Evolutionary conservation across 306 rosid species (phyloP).

Genomic region (Carpinus fangiana): DNA sequence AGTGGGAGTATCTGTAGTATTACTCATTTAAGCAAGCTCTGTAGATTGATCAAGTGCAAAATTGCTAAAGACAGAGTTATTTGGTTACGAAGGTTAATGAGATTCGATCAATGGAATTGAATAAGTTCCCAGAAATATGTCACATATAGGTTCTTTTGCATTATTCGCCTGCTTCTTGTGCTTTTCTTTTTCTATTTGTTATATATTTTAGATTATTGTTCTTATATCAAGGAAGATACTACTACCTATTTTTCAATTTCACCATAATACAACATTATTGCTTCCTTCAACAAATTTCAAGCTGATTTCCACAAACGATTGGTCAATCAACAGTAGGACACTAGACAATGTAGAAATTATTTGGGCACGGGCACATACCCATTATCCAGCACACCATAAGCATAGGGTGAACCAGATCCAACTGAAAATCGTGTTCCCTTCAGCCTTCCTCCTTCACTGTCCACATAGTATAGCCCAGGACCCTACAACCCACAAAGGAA

Average conservation of each 20-base stretch:
- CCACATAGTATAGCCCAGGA: slow-evolving; percentile 92
- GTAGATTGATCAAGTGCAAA: background rate
- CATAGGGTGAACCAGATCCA: slow-evolving; percentile 98
- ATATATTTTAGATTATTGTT: background rate
- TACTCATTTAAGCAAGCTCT: background rate
- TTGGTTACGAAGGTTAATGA: background rate
- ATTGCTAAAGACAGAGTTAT: background rate
- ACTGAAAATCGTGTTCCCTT: slow-evolving; percentile 93
- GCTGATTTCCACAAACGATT: background rate
- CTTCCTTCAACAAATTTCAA: slow-evolving; percentile 5
- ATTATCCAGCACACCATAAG: slow-evolving; percentile 88
- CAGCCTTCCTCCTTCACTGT: slow-evolving; percentile 97
- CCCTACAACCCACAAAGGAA: slow-evolving; percentile 49
- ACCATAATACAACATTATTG: background rate
- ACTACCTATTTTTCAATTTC: background rate
- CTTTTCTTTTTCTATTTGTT: background rate
- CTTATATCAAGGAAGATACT: background rate
- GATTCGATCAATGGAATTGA: no score
- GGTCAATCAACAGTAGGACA: background rate
- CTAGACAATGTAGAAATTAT: background rate
- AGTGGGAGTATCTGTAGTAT: no score
- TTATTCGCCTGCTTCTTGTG: background rate
- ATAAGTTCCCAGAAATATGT: no score
- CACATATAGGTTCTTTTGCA: no score
- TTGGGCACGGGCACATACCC: slow-evolving; percentile 48